phyloP scores from a whole-genome alignment of 108 stramenopile genomes.

The Tribonema minus region DNA sequence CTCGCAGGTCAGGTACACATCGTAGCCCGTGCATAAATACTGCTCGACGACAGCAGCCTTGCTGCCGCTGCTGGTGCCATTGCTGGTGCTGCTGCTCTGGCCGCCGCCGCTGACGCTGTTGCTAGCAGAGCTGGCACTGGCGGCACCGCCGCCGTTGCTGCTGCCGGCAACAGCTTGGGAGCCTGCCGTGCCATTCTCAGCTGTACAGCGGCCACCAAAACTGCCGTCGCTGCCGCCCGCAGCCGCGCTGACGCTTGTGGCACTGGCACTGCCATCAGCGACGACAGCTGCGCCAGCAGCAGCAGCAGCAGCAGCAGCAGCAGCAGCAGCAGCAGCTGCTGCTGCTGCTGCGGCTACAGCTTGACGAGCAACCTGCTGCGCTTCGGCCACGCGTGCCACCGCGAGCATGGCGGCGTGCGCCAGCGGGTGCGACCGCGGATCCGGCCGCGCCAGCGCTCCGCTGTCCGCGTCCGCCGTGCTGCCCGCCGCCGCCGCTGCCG shows the following conservation, averaged over 20 bases:
- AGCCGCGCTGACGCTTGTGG: neutral
- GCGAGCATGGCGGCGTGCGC: slow-evolving; percentile 17
- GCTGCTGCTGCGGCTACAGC: neutral
- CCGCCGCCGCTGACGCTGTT: neutral
- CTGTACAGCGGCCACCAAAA: neutral
- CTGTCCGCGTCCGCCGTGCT: neutral
- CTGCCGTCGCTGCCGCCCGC: neutral
- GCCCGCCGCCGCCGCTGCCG: neutral
- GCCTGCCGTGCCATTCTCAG: neutral
- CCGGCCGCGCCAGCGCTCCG: neutral
- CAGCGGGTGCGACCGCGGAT: slow-evolving; percentile 9
- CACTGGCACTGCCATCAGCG: neutral
- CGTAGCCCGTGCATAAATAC: slow-evolving; percentile 62
- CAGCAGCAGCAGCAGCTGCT: neutral
- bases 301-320: neutral
- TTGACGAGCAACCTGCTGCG: neutral
- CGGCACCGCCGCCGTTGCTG: neutral
- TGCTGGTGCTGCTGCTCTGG: neutral
- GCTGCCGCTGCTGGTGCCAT: neutral
- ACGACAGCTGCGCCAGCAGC: neutral
- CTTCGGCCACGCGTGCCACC: slow-evolving; percentile 6
- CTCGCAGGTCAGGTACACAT: slow-evolving; percentile 55
- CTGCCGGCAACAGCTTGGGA: neutral
- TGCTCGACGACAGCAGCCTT: slow-evolving; percentile 13
- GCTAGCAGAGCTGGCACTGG: neutral